Evolutionary conservation across 768 basidiomycete genomes (phyloP).

Genomic region (Chiua virens): DNA sequence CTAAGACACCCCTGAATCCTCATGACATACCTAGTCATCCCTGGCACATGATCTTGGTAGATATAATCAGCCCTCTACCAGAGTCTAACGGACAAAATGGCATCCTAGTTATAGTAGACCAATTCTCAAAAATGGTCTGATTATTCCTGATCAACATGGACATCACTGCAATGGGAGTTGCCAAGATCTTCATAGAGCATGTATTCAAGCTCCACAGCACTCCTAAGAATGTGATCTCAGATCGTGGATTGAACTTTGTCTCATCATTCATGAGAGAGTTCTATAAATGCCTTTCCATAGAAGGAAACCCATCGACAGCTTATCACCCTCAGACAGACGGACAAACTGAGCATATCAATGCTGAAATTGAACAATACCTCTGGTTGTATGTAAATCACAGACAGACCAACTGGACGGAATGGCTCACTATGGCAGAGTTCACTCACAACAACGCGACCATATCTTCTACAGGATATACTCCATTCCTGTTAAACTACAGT

Average conservation of each 20-base stretch:
- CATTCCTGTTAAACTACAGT: too few species aligned
- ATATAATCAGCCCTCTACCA: constrained; percentile 1
- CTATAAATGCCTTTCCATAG: fast-evolving
- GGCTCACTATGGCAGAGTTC: too few species aligned
- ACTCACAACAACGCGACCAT: too few species aligned
- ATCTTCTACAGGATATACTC: too few species aligned
- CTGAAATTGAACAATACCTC: background rate
- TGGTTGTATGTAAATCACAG: background rate
- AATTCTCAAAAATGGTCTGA: constrained; percentile 3
- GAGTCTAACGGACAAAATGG: background rate
- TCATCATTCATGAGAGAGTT: constrained; percentile 8
- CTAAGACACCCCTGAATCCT: constrained; percentile 11
- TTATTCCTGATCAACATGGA: background rate
- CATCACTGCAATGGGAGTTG: constrained; percentile 15
- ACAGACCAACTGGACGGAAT: too few species aligned
- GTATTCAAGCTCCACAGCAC: constrained; percentile 28
- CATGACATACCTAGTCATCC: constrained; percentile 16
- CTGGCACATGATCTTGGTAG: background rate
- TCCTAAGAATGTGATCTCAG: constrained; percentile 16
- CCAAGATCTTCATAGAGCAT: constrained; percentile 17
- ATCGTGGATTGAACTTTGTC: constrained; percentile 27
- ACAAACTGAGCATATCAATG: background rate
- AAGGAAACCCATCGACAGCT: constrained; percentile 34
- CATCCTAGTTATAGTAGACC: background rate
- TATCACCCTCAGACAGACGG: constrained; percentile 37